Evolutionary conservation across 1,139 yeast genomes (phyloP).

Genomic region (Geotrichum aggregatum): DNA sequence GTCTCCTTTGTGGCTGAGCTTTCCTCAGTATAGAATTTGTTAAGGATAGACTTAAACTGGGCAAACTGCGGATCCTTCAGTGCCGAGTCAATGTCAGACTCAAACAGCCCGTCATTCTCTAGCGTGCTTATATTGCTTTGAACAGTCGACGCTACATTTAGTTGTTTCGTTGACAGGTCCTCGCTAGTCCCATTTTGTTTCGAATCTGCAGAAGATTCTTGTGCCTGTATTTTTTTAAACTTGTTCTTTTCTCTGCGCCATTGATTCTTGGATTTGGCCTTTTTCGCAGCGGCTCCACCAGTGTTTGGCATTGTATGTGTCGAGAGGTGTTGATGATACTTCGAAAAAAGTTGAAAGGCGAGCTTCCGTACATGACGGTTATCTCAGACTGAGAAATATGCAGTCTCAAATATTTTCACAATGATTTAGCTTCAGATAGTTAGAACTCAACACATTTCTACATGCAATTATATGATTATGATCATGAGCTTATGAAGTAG

Average conservation of each 20-base stretch:
- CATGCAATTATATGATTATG: too few species aligned
- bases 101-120: slow-evolving; percentile 22
- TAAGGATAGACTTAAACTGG: slow-evolving; percentile 45
- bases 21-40: slow-evolving; percentile 38
- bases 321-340: neutral
- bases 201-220: slow-evolving; percentile 6
- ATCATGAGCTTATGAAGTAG: too few species aligned
- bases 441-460: neutral
- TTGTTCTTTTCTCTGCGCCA: slow-evolving; percentile 59
- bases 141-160: neutral
- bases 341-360: neutral
- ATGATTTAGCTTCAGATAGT: neutral
- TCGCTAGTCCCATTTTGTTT: slow-evolving; percentile 5
- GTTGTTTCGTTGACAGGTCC: slow-evolving; percentile 4
- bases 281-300: slow-evolving; percentile 6
- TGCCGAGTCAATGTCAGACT: slow-evolving; percentile 32
- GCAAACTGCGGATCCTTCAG: slow-evolving; percentile 42
- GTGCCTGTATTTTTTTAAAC: slow-evolving; percentile 40
- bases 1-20: slow-evolving; percentile 20
- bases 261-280: slow-evolving; percentile 42
- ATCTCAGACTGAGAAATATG: neutral
- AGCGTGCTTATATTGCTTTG: slow-evolving; percentile 7
- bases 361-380: neutral
- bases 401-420: neutral
- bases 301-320: slow-evolving; percentile 9